Conservation (phyloP, 768 basidiomycete species). For the Kwoniella heveanensis region DNA sequence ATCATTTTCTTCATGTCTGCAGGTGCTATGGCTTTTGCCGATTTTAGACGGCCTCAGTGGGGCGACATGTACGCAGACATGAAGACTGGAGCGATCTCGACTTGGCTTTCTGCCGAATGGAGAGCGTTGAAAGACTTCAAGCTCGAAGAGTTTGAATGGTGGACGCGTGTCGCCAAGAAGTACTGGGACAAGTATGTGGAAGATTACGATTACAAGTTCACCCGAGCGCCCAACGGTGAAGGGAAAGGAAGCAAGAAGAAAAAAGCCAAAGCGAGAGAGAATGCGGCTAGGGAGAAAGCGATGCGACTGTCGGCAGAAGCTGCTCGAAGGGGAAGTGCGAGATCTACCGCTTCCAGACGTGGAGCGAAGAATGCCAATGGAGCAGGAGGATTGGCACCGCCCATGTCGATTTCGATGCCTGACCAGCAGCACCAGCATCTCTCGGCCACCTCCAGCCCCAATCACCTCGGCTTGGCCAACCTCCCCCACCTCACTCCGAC, state of each 20-base stretch:
- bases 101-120: conserved; percentile 22
- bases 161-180: conserved; percentile 5
- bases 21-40: conserved; percentile 10
- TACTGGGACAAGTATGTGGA: conserved; percentile 15
- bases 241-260: conserved; percentile 15
- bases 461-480: conserved; percentile 7
- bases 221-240: conserved; percentile 19
- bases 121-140: conserved; percentile 13
- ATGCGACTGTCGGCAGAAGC: conserved; percentile 12
- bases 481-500: conserved; percentile 9
- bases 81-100: conserved; percentile 11
- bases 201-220: conserved; percentile 16
- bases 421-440: conserved; percentile 7
- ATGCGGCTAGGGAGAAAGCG: conserved; percentile 17
- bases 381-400: background rate
- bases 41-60: conserved; percentile 19
- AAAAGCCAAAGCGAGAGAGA: conserved; percentile 17
- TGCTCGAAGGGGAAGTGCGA: conserved; percentile 6
- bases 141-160: conserved; percentile 17
- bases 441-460: conserved; percentile 6
- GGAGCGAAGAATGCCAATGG: background rate
- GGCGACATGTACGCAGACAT: conserved; percentile 17
- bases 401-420: conserved; percentile 12
- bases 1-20: too few species aligned
- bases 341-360: conserved; percentile 1